These are phyloP conservation scores for Solanum rostratum DNA, from an alignment of 257 asterid genomes.

Conservation along the genomic window DNA sequence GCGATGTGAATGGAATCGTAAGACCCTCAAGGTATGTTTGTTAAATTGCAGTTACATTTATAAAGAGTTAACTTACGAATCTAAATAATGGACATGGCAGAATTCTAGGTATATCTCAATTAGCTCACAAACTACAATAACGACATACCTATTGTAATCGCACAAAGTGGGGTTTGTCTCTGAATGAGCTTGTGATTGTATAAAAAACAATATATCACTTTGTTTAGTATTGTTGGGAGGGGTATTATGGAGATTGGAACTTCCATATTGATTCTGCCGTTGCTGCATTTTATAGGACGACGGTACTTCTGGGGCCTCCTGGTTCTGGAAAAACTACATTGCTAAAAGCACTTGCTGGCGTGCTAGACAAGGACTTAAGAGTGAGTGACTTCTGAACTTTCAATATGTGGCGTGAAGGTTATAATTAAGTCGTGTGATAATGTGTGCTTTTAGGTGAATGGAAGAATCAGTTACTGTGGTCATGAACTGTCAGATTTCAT, in stretches of 20 bases:
- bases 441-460: slow-evolving; percentile 31
- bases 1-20: slow-evolving; percentile 55
- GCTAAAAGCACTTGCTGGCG: slow-evolving; percentile 77
- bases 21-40: slow-evolving; percentile 76
- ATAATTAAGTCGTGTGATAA: neutral
- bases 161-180: neutral
- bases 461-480: slow-evolving; percentile 79
- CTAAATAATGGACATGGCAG: neutral
- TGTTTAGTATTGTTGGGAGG: neutral
- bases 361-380: slow-evolving; percentile 46
- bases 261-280: neutral
- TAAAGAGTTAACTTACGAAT: neutral
- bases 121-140: neutral
- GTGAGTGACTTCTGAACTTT: slow-evolving; percentile 7
- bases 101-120: neutral
- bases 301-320: slow-evolving; percentile 98
- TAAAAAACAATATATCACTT: neutral
- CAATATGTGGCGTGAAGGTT: neutral
- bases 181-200: neutral
- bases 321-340: slow-evolving; percentile 78
- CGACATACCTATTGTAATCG: neutral
- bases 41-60: neutral
- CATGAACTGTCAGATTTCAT: slow-evolving; percentile 68
- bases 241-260: neutral
- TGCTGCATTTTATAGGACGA: slow-evolving; percentile 43